Conservation (phyloP, 805 yeast genomes). For the Metschnikowia lunata region DNA sequence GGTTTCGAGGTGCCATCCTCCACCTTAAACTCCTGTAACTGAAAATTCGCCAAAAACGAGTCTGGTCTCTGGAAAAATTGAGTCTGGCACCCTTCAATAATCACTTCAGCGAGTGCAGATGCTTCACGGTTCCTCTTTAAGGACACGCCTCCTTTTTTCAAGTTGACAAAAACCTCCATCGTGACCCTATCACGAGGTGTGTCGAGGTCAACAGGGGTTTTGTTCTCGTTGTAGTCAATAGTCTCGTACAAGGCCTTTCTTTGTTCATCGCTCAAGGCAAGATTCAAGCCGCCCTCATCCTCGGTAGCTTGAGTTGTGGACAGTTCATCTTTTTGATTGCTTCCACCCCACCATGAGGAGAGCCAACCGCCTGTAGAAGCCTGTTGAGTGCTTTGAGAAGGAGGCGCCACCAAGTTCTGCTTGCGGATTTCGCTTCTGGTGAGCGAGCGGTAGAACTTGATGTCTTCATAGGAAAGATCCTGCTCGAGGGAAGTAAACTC, state of each 20-base stretch:
- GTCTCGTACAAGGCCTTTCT: constrained; percentile 87
- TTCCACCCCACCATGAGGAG: constrained; percentile 59
- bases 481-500: constrained; percentile 53
- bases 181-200: constrained; percentile 70
- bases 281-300: constrained; percentile 24
- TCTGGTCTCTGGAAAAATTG: constrained; percentile 74
- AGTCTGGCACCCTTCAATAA: constrained; percentile 77
- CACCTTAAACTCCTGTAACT: constrained; percentile 74
- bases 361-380: constrained; percentile 53
- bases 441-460: constrained; percentile 77
- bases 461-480: constrained; percentile 66
- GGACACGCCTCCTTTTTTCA: constrained; percentile 74
- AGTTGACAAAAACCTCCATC: constrained; percentile 61
- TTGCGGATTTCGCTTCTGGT: constrained; percentile 65
- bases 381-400: constrained; percentile 12
- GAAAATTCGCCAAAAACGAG: constrained; percentile 67
- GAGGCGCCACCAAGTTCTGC: constrained; percentile 36
- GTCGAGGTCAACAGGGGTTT: constrained; percentile 48
- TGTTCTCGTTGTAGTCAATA: constrained; percentile 79
- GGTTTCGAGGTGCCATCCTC: constrained; percentile 82
- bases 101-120: constrained; percentile 63
- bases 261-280: constrained; percentile 73
- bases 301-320: constrained; percentile 22
- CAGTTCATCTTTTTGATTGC: constrained; percentile 14
- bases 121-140: constrained; percentile 41